Conservation (phyloP, 139 green algal genomes). For the Limnomonas spitsbergensis region DNA sequence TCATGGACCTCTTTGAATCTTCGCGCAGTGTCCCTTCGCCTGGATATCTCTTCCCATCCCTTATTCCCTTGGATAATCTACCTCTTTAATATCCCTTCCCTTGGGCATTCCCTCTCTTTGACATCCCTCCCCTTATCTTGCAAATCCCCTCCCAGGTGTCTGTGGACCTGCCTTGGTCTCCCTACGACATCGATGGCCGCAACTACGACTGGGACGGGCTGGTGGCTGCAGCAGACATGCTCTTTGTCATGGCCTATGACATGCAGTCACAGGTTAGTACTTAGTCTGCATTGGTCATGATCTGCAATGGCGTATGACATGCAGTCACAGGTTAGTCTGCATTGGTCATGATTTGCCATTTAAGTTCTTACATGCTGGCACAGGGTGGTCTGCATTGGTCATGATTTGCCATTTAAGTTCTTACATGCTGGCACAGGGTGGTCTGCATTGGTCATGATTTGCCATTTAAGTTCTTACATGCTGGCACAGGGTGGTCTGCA, state of each 20-base stretch:
- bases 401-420: no score
- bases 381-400: no score
- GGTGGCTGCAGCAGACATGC: slow-evolving; percentile 42
- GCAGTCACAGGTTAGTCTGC: slow-evolving; percentile 46
- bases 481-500: background rate
- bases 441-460: no score
- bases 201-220: slow-evolving; percentile 55
- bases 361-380: no score
- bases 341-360: slow-evolving; percentile 61
- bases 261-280: slow-evolving; percentile 49
- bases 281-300: slow-evolving; percentile 40
- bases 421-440: no score
- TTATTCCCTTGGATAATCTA: no score
- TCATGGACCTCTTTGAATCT: background rate
- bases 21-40: no score
- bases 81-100: background rate
- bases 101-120: no score
- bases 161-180: slow-evolving; percentile 61
- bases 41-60: no score
- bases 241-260: slow-evolving; percentile 72
- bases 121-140: no score
- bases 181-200: slow-evolving; percentile 53
- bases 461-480: background rate
- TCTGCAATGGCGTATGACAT: slow-evolving; percentile 73
- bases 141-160: no score